A percentile compares a stretch with the other conserved stretches of the same genome.
Evolutionary conservation across 805 yeast genomes (phyloP).

Genomic region (Starmerella bombicola): DNA sequence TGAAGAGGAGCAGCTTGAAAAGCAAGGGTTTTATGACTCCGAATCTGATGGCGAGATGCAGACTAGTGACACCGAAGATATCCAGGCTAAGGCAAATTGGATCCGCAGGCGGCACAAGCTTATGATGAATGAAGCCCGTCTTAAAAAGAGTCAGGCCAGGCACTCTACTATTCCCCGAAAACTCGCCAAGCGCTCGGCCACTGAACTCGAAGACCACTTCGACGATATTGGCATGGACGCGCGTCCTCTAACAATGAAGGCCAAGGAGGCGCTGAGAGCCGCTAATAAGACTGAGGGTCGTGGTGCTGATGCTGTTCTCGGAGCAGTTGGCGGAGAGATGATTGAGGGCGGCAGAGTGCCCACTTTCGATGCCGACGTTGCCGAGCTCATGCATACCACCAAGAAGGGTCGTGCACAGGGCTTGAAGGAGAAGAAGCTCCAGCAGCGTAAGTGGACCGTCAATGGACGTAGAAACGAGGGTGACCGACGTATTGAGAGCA

Average conservation of each 20-base stretch:
- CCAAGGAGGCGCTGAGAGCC: conserved; percentile 27
- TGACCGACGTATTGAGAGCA: conserved; percentile 78
- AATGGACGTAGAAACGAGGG: conserved; percentile 89
- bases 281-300: conserved; percentile 32
- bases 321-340: conserved; percentile 35
- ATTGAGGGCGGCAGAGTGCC: conserved; percentile 33
- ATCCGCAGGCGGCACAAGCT: conserved; percentile 88
- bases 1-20: conserved; percentile 88
- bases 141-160: conserved; percentile 76
- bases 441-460: conserved; percentile 89
- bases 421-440: conserved; percentile 73
- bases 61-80: conserved; percentile 54
- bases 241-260: conserved; percentile 45
- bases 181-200: conserved; percentile 48
- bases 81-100: conserved; percentile 84
- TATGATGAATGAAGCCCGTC: conserved; percentile 80
- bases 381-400: conserved; percentile 31
- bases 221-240: conserved; percentile 83
- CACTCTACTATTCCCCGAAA: conserved; percentile 85
- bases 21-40: conserved; percentile 90
- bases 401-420: conserved; percentile 63
- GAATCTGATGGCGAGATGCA: conserved; percentile 39
- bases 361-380: conserved; percentile 70
- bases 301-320: conserved; percentile 74
- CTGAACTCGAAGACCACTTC: conserved; percentile 81